Conservation (phyloP, 352 stramenopile species). For the Globisporangium camurandrum region DNA sequence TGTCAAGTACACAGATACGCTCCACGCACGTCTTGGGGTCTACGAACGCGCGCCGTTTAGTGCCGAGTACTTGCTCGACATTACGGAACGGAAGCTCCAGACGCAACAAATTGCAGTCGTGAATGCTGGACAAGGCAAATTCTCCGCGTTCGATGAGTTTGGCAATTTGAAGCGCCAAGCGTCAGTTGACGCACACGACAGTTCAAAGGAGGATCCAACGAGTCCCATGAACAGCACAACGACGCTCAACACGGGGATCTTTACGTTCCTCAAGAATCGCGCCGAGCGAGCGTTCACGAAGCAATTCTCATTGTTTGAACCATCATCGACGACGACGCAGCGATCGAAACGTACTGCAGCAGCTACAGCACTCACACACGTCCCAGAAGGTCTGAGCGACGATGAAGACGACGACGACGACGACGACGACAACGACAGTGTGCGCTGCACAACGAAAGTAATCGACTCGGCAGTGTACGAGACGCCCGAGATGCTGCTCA, state of each 20-base stretch:
- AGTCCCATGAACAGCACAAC: slow-evolving; percentile 3
- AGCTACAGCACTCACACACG: slow-evolving; percentile 28
- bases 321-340: slow-evolving; percentile 15
- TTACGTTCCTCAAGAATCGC: slow-evolving; percentile 70
- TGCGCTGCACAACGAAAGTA: background rate
- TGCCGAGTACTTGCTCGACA: slow-evolving; percentile 55
- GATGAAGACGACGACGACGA: slow-evolving; percentile 27
- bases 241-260: slow-evolving; percentile 61
- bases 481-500: slow-evolving; percentile 39
- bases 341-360: background rate
- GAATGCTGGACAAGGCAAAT: slow-evolving; percentile 50
- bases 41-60: slow-evolving; percentile 56
- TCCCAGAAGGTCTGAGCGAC: slow-evolving; percentile 36
- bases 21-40: slow-evolving; percentile 48
- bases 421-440: slow-evolving; percentile 9
- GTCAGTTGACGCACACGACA: slow-evolving; percentile 6
- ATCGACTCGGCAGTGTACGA: slow-evolving; percentile 10
- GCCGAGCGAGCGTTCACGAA: slow-evolving; percentile 58
- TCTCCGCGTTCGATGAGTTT: slow-evolving; percentile 73
- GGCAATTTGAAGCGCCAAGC: slow-evolving; percentile 63
- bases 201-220: background rate
- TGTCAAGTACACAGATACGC: slow-evolving; percentile 47
- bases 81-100: slow-evolving; percentile 64
- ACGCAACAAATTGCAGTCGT: slow-evolving; percentile 38
- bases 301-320: slow-evolving; percentile 47